Evolutionary conservation across 306 rosid genomes (phyloP).

Genomic region (Comarum palustre): DNA sequence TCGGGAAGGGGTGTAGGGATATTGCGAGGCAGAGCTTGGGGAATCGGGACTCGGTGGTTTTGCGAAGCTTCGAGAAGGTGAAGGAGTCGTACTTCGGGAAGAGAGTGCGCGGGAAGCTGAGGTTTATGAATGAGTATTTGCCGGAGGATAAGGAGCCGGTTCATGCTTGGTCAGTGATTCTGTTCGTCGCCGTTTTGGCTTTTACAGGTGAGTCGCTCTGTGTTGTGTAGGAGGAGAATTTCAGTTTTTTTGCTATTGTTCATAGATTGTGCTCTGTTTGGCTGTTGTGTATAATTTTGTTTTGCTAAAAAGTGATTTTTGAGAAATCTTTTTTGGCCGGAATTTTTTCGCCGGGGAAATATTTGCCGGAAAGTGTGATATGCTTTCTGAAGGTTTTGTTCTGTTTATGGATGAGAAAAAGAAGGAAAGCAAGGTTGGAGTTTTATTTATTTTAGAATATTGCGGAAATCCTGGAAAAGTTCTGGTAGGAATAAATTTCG

Average conservation of each 20-base stretch:
- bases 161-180: slow-evolving; percentile 64
- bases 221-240: slow-evolving; percentile 8
- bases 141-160: slow-evolving; percentile 93
- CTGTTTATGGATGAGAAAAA: background rate
- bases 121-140: slow-evolving; percentile 52
- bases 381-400: background rate
- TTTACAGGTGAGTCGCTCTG: slow-evolving; percentile 52
- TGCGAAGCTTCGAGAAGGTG: slow-evolving; percentile 44
- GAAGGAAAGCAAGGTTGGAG: background rate
- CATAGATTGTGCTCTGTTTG: background rate
- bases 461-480: slow-evolving; percentile 4
- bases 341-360: background rate
- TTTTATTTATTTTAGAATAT: background rate
- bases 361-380: background rate
- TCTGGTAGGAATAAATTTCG: background rate
- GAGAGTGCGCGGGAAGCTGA: slow-evolving; percentile 42
- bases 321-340: background rate
- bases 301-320: background rate
- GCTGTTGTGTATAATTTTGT: background rate
- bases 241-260: background rate
- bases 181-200: slow-evolving; percentile 53
- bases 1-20: slow-evolving; percentile 87
- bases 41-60: slow-evolving; percentile 52
- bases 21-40: slow-evolving; percentile 70
- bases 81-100: slow-evolving; percentile 41